phyloP scores from a whole-genome alignment of 2,329 filamentous ascomycete species.

The Eutypella sp. region DNA sequence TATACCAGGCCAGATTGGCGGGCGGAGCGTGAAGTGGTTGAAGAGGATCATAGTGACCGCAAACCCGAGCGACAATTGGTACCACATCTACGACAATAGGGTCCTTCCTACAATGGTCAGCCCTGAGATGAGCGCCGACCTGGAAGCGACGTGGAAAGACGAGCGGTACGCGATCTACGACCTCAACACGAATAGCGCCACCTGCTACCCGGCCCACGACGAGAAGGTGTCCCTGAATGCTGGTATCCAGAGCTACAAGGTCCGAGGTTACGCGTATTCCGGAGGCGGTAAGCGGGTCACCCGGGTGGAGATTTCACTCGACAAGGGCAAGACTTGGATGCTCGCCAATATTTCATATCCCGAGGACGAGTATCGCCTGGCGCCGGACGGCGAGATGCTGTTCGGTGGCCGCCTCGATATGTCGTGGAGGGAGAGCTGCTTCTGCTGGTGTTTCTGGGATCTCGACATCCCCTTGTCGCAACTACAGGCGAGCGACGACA shows the following conservation, averaged over 20 bases:
- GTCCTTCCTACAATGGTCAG: constrained; percentile 83
- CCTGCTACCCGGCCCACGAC: constrained; percentile 73
- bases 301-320: constrained; percentile 75
- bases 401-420: constrained; percentile 77
- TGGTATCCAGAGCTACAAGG: constrained; percentile 51
- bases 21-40: constrained; percentile 89
- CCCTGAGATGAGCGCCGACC: constrained; percentile 71
- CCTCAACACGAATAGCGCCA: constrained; percentile 79
- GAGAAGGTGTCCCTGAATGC: constrained; percentile 54
- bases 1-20: constrained; percentile 87
- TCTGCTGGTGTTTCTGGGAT: constrained; percentile 93
- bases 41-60: constrained; percentile 75
- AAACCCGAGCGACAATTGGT: constrained; percentile 84
- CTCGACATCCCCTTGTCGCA: constrained; percentile 60
- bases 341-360: constrained; percentile 75
- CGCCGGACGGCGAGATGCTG: constrained; percentile 54
- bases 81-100: constrained; percentile 90
- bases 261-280: constrained; percentile 80
- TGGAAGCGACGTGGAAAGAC: constrained; percentile 77
- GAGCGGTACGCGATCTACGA: constrained; percentile 93
- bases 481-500: constrained; percentile 60
- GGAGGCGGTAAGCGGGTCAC: constrained; percentile 82
- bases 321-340: constrained; percentile 76
- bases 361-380: constrained; percentile 73
- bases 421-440: constrained; percentile 73